A percentile compares a stretch with the other conserved stretches of the same genome.
These are phyloP conservation scores for Schizosaccharomyces cryophilus DNA, from an alignment of 805 yeast genomes.

Conservation along the genomic window DNA sequence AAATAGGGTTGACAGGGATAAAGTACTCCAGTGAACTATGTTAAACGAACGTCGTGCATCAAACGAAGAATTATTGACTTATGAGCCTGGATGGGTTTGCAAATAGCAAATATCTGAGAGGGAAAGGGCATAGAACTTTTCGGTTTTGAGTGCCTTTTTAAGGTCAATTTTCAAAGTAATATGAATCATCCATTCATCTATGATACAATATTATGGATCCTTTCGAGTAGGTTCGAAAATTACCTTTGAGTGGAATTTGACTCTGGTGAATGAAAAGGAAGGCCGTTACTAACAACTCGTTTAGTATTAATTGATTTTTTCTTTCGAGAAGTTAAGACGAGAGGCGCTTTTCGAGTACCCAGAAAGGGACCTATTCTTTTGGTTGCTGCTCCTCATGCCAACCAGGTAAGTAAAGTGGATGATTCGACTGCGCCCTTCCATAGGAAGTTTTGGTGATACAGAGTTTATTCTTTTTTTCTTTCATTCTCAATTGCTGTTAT, in stretches of 20 bases:
- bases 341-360: slow-evolving; percentile 61
- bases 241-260: neutral
- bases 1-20: too few species aligned
- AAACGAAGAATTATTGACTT: too few species aligned
- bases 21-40: too few species aligned
- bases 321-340: slow-evolving; percentile 67
- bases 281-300: slow-evolving; percentile 2
- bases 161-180: slow-evolving; percentile 4
- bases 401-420: slow-evolving; percentile 21
- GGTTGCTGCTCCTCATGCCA: slow-evolving; percentile 96
- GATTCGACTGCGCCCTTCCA: too few species aligned
- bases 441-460: too few species aligned
- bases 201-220: slow-evolving; percentile 16
- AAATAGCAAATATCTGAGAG: too few species aligned
- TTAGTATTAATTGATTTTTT: slow-evolving; percentile 25
- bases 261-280: neutral
- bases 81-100: too few species aligned
- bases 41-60: too few species aligned
- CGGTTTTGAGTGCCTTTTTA: too few species aligned
- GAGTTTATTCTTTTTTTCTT: too few species aligned
- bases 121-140: too few species aligned
- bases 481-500: slow-evolving; percentile 16
- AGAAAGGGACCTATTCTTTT: slow-evolving; percentile 63
- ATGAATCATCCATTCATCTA: slow-evolving; percentile 10
- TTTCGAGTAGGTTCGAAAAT: slow-evolving; percentile 12